These are phyloP conservation scores for Rhizopogon sp. DNA, from an alignment of 768 basidiomycete genomes.

Conservation along the genomic window DNA sequence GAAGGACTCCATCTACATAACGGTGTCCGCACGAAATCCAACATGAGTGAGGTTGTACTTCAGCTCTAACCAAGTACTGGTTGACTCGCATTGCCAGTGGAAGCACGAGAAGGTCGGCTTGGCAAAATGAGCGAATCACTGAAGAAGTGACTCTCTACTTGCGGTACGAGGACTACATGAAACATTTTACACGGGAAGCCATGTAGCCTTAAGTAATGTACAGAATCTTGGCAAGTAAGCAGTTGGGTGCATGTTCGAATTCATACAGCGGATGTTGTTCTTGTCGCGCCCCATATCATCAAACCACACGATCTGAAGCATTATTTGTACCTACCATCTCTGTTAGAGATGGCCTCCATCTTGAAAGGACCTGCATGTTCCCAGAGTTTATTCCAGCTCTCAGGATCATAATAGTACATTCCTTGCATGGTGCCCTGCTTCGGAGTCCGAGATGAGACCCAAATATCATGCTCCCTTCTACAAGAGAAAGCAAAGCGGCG, in stretches of 20 bases:
- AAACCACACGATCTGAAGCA: background rate
- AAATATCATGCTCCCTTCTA: constrained; percentile 25
- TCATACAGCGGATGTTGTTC: background rate
- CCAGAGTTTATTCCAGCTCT: constrained; percentile 25
- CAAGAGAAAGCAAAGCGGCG: constrained; percentile 31
- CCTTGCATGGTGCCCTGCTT: constrained; percentile 5
- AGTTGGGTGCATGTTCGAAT: background rate
- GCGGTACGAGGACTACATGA: no score
- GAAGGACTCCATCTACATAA: no score
- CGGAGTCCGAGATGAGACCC: constrained; percentile 20
- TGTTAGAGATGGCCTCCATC: constrained; percentile 20
- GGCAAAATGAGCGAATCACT: background rate
- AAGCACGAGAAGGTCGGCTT: no score
- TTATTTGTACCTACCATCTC: background rate
- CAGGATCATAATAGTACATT: constrained; percentile 19
- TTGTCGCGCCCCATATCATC: constrained; percentile 17
- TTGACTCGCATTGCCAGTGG: no score
- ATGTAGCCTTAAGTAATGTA: no score
- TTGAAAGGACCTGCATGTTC: constrained; percentile 14
- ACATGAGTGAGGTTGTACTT: no score
- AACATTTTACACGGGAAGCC: no score
- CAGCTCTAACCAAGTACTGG: no score
- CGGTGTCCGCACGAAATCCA: no score
- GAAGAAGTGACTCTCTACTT: background rate
- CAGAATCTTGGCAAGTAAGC: background rate